Evolutionary conservation across 2,329 filamentous ascomycete species (phyloP), one percentile per base, ranked within the genome.

Genomic region (Pyricularia pennisetigena): DNA sequence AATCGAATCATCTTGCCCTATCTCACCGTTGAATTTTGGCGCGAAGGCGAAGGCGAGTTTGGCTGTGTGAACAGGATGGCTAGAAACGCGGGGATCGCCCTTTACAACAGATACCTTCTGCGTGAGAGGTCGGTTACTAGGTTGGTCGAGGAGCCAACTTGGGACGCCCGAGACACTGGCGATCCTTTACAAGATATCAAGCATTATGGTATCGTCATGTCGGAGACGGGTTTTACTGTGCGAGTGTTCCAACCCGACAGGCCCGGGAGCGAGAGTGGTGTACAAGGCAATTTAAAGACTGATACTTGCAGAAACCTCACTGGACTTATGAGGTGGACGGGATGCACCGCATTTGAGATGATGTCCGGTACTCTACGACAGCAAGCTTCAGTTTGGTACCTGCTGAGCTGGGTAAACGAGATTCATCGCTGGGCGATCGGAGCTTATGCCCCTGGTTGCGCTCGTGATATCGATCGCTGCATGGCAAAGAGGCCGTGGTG

Each of bases 371-470:
- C 35, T 8, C 29, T 66, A 5, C 24, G 24, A 3, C 12, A 66
- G 4, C 30, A 28, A 3, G 64, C 35, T 2, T 66, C 64, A 20
- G 29, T 66, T 2, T 49, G 41, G 30, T 49, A 28, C 14, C 64
- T 66, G 2, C 16, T 28, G 16, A 26, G 41, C 35, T 66, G 64
- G 64, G 16, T 66, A 3, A 66, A 66, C 35, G 64, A 66, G 64
- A 66, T 66, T 35, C 64, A 66, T 57, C 64, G 64, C 3, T 66
- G 64, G 64, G 64, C 64, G 30, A 28, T 66, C 20, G 24, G 41
- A 2, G 35, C 41, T 4, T 49, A 66, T 24, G 64, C 20, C 7
- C 64, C 30, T 28, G 24, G 30, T 8, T 66, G 64, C 64, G 30
- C 30, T 10, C 30, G 35, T 2, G 64, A 66, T 26, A 66, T 66